phyloP scores from a whole-genome alignment of 176 grass and related monocot species.

The Avena atlantica region DNA sequence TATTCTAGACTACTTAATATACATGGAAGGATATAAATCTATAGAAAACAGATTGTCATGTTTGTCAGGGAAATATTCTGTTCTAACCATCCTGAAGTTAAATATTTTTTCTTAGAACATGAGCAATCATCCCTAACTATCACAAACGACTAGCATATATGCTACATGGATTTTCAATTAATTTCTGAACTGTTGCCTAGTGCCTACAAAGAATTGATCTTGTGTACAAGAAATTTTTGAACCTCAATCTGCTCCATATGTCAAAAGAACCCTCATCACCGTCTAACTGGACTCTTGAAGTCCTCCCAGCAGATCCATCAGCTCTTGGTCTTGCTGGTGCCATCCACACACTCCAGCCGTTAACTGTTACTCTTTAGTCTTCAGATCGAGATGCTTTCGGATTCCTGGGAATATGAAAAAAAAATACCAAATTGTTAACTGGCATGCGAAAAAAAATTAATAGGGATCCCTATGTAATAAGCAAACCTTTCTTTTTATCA shows the following conservation, averaged over 20 bases:
- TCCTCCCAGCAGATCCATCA: no score
- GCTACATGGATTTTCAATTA: neutral
- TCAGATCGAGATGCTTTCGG: conserved; percentile 68
- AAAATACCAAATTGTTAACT: neutral
- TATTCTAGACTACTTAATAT: neutral
- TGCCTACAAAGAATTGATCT: neutral
- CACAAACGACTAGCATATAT: neutral
- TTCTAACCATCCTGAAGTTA: neutral
- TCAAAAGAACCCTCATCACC: no score
- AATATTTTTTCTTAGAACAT: neutral
- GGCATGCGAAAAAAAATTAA: neutral
- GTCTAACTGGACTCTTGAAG: no score
- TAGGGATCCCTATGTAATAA: neutral
- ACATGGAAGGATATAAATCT: no score
- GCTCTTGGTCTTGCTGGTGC: no score
- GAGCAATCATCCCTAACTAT: neutral
- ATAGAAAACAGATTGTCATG: neutral
- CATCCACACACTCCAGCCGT: neutral
- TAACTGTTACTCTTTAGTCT: conserved; percentile 48
- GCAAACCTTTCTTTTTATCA: conserved; percentile 60
- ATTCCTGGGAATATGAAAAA: conserved; percentile 54
- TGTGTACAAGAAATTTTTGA: neutral
- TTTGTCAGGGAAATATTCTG: neutral
- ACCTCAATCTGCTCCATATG: no score
- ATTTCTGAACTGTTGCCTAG: neutral